Conservation (phyloP, 257 asterid species). For the Euphrasia confusa region DNA sequence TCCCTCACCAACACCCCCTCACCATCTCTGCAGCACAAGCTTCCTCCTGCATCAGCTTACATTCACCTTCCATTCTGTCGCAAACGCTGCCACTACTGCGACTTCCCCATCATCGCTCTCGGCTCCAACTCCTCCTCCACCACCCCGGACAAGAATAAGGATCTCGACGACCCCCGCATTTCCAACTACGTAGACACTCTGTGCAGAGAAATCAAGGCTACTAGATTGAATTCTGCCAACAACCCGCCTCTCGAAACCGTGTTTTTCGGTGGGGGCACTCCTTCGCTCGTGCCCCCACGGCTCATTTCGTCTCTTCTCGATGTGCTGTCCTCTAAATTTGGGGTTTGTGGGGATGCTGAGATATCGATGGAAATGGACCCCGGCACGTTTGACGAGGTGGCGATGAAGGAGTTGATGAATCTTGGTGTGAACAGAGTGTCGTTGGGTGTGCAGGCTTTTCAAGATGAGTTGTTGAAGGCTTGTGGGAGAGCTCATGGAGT, state of each 20-base stretch:
- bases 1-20: constrained; percentile 17
- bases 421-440: constrained; percentile 91
- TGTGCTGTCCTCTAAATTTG: constrained; percentile 49
- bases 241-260: constrained; percentile 78
- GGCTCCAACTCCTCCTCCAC: constrained; percentile 41
- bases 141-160: background rate
- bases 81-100: constrained; percentile 93
- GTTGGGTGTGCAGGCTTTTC: constrained; percentile 89
- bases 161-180: constrained; percentile 40
- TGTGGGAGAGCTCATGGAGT: constrained; percentile 97
- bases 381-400: constrained; percentile 65
- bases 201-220: constrained; percentile 68
- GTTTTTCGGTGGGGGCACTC: constrained; percentile 93
- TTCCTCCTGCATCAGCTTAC: constrained; percentile 81
- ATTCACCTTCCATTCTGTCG: constrained; percentile 98
- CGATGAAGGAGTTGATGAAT: constrained; percentile 49
- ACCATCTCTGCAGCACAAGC: constrained; percentile 34
- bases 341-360: constrained; percentile 64
- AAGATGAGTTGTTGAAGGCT: constrained; percentile 67
- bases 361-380: constrained; percentile 99
- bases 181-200: constrained; percentile 56
- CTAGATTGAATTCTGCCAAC: constrained; percentile 28
- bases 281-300: constrained; percentile 83
- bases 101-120: constrained; percentile 88
- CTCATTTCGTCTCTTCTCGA: constrained; percentile 58